Conservation (phyloP, 495 filamentous ascomycete species). For the Hypoxylon intermedium region DNA sequence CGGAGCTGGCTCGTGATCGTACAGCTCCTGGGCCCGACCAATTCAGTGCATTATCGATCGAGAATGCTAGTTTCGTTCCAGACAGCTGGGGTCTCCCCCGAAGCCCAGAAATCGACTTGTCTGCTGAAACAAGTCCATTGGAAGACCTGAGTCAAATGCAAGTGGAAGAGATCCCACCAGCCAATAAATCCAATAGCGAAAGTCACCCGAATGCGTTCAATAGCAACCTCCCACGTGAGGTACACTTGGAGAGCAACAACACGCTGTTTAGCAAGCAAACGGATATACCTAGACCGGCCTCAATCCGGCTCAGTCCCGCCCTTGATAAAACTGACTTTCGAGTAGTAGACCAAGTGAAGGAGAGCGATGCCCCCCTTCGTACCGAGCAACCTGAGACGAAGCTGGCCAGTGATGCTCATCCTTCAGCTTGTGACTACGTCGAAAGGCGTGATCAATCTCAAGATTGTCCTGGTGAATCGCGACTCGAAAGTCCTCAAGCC, state of each 20-base stretch:
- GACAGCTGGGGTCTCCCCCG: slow-evolving; percentile 14
- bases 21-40: slow-evolving; percentile 9
- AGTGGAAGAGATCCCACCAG: slow-evolving; percentile 10
- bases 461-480: not conserved
- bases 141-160: slow-evolving; percentile 18
- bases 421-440: not conserved
- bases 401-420: not conserved
- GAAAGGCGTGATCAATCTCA: slow-evolving; percentile 7
- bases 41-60: slow-evolving; percentile 1
- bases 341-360: not conserved
- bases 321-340: not conserved
- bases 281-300: slow-evolving; percentile 3
- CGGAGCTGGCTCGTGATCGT: slow-evolving; percentile 7
- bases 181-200: slow-evolving; percentile 5
- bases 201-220: not conserved
- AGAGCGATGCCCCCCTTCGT: not conserved
- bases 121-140: slow-evolving; percentile 11
- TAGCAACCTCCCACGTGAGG: not conserved
- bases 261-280: slow-evolving; percentile 3
- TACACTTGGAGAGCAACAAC: not conserved
- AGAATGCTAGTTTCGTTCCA: not conserved
- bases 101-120: slow-evolving; percentile 13
- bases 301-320: not conserved
- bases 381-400: not conserved
- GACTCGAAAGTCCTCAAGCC: slow-evolving; percentile 1